Base-by-base conservation (phyloP, 768 basidiomycete species). In the Tubosaeta sp. region DNA sequence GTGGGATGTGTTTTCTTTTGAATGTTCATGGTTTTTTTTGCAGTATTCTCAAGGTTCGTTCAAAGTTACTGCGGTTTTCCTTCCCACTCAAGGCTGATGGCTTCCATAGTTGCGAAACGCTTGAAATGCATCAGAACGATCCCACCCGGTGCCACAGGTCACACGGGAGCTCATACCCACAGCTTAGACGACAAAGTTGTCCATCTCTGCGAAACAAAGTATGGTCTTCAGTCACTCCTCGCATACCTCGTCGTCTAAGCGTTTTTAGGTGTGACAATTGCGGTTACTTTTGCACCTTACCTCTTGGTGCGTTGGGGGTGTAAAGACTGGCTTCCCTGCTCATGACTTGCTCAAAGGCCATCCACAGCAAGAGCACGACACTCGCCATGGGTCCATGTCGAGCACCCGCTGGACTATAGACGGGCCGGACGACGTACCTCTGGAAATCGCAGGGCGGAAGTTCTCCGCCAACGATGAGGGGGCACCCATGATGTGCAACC, bases 191-290 rank as follows among this genome's bases (percentile, higher is more conserved):
- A 62, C 9, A 64, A 67, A 3, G 71, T 73, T 1, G 74, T 83
- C 50, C 83, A 85, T 55, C 81, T 74, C 59, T 85, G 83, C 55
- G 71, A 84, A 62, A 61, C 63, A 5, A 71, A 70, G 77, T 80
- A 55, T 19, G 72, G 7, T 12, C 4, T 3, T 31, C 13, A 16
- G 25, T 16, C 22, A 3, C 44, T 37, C 14, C 16, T 4, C 16
- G 5, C 11, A 6, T 16, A 9, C 14, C 22, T 45, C 37, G 31
- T 47, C 13, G 17, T 17, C 17, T 49, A 27, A 57, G 2, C 0
- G 0, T 5, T 85, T 83, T 46, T 75, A 76, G 22, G 22, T 22
- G 22, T 22, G 22, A 22, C 22, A 22, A 22, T 22, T 22, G 22
- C 22, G 22, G 22, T 4, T 85, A 84, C 59, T 78, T 76, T 59